These are phyloP conservation scores for Panicum hallii DNA, from an alignment of 202 grass and related monocot species.

Conservation along the genomic window DNA sequence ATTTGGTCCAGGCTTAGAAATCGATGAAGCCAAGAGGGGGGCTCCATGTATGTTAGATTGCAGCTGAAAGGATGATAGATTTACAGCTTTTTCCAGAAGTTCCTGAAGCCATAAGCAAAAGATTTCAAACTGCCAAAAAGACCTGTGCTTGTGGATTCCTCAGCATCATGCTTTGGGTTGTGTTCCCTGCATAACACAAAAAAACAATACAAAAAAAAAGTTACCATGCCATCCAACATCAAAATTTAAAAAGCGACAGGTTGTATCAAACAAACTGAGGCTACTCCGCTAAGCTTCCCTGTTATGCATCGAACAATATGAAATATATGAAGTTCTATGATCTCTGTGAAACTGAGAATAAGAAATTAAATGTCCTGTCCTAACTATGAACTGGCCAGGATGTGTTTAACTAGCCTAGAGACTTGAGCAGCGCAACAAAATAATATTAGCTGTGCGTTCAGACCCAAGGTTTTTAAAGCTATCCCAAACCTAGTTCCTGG, in stretches of 20 bases:
- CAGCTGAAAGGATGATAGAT: conserved; percentile 29
- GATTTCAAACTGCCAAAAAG: conserved; percentile 72
- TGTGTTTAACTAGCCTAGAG: conserved; percentile 12
- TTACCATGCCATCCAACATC: conserved; percentile 19
- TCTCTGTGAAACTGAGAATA: background rate
- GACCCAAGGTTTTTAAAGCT: conserved; percentile 10
- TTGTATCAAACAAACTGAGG: background rate
- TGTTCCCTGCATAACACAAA: conserved; percentile 57
- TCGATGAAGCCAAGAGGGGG: background rate
- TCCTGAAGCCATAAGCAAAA: conserved; percentile 63
- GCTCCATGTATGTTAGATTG: background rate
- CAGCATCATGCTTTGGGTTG: conserved; percentile 18
- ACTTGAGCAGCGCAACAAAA: conserved; percentile 27
- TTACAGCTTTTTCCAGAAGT: conserved; percentile 74
- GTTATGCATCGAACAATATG: background rate
- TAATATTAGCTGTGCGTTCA: conserved; percentile 14
- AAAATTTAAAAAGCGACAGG: background rate
- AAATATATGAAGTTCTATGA: conserved; percentile 17
- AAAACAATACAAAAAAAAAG: conserved; percentile 20
- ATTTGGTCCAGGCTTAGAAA: conserved; percentile 4
- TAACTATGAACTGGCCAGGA: background rate
- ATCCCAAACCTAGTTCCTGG: conserved; percentile 29
- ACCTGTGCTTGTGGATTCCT: conserved; percentile 39
- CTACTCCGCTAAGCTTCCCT: background rate
- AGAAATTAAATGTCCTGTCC: background rate